A percentile compares a stretch with the other conserved stretches of the same genome.
phyloP scores from a whole-genome alignment of 2,329 filamentous ascomycete species.

The Trichothecium roseum region DNA sequence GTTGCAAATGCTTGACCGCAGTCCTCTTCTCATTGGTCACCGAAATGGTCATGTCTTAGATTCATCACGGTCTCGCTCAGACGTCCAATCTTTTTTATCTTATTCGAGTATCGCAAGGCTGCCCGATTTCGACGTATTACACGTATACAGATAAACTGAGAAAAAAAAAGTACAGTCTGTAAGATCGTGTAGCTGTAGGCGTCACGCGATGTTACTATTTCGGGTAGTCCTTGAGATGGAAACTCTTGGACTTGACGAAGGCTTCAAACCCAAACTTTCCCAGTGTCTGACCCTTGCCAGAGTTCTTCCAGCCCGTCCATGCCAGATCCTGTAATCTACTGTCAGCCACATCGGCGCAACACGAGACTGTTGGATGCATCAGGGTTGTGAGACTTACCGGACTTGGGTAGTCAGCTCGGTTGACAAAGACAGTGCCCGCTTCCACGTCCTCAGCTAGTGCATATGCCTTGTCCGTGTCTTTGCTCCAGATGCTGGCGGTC shows the following conservation, averaged over 20 bases:
- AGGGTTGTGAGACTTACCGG: constrained; percentile 51
- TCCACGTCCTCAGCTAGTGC: constrained; percentile 73
- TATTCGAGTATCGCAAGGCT: too few species aligned
- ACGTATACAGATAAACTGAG: too few species aligned
- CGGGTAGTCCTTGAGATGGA: constrained; percentile 76
- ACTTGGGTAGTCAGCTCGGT: constrained; percentile 84
- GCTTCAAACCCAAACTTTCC: constrained; percentile 89
- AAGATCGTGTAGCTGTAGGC: too few species aligned
- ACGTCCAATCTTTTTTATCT: too few species aligned
- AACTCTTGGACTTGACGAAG: constrained; percentile 94
- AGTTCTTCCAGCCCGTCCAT: constrained; percentile 98
- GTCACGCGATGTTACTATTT: constrained; percentile 31
- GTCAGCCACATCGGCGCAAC: neutral
- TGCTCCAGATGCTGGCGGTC: constrained; percentile 96
- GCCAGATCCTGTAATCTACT: constrained; percentile 58
- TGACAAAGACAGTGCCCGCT: constrained; percentile 92
- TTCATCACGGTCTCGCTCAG: too few species aligned
- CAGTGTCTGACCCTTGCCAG: constrained; percentile 81
- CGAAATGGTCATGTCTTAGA: too few species aligned
- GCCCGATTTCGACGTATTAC: too few species aligned
- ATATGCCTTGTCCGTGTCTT: constrained; percentile 66
- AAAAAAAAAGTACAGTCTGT: too few species aligned
- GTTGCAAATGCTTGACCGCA: too few species aligned
- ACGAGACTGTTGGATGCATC: neutral
- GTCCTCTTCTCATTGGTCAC: too few species aligned